These are phyloP conservation scores for Friedmanniomyces endolithicus DNA, from an alignment of 495 filamentous ascomycete genomes.

Conservation along the genomic window DNA sequence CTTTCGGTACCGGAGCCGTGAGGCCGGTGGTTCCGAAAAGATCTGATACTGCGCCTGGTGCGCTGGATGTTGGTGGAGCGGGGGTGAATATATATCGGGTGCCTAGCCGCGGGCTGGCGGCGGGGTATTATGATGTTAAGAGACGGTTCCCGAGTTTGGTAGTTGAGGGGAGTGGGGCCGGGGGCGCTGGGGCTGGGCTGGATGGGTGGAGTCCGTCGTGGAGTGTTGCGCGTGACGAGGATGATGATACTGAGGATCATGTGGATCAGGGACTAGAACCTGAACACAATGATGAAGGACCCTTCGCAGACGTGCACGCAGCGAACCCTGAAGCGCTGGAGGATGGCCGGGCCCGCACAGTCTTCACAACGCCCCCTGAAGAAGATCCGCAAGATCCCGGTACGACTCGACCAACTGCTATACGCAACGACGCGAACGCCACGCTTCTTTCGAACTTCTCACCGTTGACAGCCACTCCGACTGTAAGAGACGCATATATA, in stretches of 20 bases:
- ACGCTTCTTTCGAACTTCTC: slow-evolving; percentile 6
- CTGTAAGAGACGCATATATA: slow-evolving; percentile 9
- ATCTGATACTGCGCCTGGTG: slow-evolving; percentile 18
- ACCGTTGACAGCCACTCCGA: slow-evolving; percentile 6
- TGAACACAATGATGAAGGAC: not conserved
- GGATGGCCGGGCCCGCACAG: not conserved
- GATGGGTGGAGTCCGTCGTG: slow-evolving; percentile 8
- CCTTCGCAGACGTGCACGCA: not conserved
- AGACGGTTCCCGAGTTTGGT: slow-evolving; percentile 3
- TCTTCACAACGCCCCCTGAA: not conserved
- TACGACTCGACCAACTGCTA: not conserved
- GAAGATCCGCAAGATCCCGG: not conserved
- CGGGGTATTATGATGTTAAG: slow-evolving; percentile 12
- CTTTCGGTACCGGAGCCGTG: slow-evolving; percentile 3
- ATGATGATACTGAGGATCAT: not conserved
- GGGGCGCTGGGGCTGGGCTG: not conserved
- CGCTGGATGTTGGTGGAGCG: not conserved
- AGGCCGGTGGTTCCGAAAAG: slow-evolving; percentile 2
- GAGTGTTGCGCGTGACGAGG: not conserved
- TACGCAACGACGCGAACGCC: not conserved
- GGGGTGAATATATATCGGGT: slow-evolving; percentile 15
- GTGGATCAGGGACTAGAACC: not conserved
- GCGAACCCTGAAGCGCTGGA: not conserved
- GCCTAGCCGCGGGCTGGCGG: slow-evolving; percentile 13
- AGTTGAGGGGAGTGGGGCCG: not conserved